Percentiles rank a stretch among this genome's conserved stretches.
phyloP scores from a whole-genome alignment of 805 yeast species.

The Lipomyces lipofer region DNA sequence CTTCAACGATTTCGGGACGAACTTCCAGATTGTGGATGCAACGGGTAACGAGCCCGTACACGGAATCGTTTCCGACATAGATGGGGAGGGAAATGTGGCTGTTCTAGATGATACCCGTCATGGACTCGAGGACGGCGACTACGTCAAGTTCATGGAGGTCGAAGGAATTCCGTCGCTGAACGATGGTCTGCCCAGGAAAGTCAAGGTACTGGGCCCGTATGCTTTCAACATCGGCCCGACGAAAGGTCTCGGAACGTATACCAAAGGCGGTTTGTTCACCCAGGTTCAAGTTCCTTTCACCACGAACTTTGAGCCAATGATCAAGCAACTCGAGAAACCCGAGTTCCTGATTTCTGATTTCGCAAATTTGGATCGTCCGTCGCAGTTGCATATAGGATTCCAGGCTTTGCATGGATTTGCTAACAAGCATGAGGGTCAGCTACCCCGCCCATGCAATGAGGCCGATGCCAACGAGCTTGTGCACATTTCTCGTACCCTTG shows the following conservation, averaged over 20 bases:
- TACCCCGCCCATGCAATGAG: constrained; percentile 76
- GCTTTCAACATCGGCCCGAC: constrained; percentile 72
- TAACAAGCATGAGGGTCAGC: constrained; percentile 56
- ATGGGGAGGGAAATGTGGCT: constrained; percentile 85
- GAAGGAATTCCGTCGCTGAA: constrained; percentile 75
- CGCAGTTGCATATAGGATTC: constrained; percentile 87
- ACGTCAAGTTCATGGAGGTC: constrained; percentile 81
- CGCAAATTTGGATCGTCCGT: constrained; percentile 91
- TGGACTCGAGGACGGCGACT: constrained; percentile 89
- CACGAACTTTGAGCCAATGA: constrained; percentile 62
- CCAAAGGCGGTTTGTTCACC: constrained; percentile 84
- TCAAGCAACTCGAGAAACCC: constrained; percentile 69
- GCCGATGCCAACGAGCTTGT: constrained; percentile 72
- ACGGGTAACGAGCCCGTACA: constrained; percentile 90
- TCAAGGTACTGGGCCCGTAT: constrained; percentile 91
- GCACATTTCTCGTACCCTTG: constrained; percentile 58
- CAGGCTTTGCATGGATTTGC: constrained; percentile 81
- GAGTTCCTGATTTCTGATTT: constrained; percentile 81
- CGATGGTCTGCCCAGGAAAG: constrained; percentile 69
- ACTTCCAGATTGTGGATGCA: constrained; percentile 76
- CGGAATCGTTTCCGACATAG: constrained; percentile 90
- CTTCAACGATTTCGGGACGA: constrained; percentile 86
- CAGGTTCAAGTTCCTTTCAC: constrained; percentile 84
- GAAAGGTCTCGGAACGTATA: constrained; percentile 61
- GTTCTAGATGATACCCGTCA: constrained; percentile 91